Conservation (phyloP, 805 yeast genomes). For the Saccharomyces kudriavzevii region DNA sequence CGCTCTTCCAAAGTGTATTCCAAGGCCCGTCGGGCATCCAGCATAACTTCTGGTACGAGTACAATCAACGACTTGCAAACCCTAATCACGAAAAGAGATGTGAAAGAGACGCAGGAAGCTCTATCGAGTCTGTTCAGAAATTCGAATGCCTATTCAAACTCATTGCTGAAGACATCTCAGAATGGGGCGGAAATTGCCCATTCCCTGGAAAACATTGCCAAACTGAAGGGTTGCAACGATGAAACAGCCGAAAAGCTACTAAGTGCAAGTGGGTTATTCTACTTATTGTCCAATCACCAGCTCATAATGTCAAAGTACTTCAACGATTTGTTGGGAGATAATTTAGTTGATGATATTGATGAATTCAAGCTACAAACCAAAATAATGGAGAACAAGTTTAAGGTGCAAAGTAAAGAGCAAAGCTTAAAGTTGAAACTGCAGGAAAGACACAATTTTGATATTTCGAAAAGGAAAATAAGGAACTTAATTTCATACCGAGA, state of each 20-base stretch:
- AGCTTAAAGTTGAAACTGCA: slow-evolving; percentile 46
- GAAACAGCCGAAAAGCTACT: slow-evolving; percentile 52
- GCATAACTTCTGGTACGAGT: slow-evolving; percentile 41
- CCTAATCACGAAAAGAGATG: slow-evolving; percentile 53
- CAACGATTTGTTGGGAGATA: slow-evolving; percentile 45
- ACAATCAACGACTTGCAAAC: slow-evolving; percentile 54
- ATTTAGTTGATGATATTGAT: slow-evolving; percentile 39
- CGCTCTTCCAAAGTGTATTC: slow-evolving; percentile 7
- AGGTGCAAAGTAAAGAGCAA: slow-evolving; percentile 43
- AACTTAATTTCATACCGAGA: slow-evolving; percentile 61
- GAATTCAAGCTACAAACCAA: slow-evolving; percentile 38
- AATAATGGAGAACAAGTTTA: slow-evolving; percentile 46
- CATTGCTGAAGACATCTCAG: slow-evolving; percentile 33
- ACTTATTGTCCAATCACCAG: slow-evolving; percentile 68
- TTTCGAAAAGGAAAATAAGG: slow-evolving; percentile 53
- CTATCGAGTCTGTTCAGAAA: slow-evolving; percentile 41
- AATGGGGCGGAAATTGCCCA: slow-evolving; percentile 67
- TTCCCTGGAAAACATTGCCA: slow-evolving; percentile 57
- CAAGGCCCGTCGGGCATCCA: slow-evolving; percentile 25
- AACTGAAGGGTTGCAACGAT: slow-evolving; percentile 52
- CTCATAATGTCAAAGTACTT: slow-evolving; percentile 57
- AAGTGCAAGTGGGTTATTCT: slow-evolving; percentile 71
- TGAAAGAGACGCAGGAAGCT: slow-evolving; percentile 40
- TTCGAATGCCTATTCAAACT: slow-evolving; percentile 40
- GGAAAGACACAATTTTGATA: slow-evolving; percentile 52